phyloP scores from a whole-genome alignment of 257 asterid species.

The Linderniella brevidens region DNA sequence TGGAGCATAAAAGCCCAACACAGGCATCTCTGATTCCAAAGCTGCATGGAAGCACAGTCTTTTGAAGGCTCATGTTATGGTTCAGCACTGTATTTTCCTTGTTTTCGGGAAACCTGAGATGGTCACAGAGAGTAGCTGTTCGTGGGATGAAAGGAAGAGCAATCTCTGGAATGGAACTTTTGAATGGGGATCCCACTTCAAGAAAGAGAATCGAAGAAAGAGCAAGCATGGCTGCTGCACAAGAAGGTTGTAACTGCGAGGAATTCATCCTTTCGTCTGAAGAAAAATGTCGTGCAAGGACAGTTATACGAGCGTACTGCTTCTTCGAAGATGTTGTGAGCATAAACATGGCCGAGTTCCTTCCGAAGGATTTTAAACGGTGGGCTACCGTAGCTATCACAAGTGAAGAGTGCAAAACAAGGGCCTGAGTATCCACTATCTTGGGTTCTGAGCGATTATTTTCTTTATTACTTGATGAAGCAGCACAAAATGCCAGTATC shows the following conservation, averaged over 20 bases:
- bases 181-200: constrained; percentile 52
- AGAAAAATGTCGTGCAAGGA: constrained; percentile 75
- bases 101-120: constrained; percentile 43
- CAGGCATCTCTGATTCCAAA: constrained; percentile 88
- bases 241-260: constrained; percentile 45
- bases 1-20: constrained; percentile 71
- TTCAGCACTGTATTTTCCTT: constrained; percentile 24
- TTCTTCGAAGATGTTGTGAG: constrained; percentile 83
- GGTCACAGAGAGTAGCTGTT: constrained; percentile 79
- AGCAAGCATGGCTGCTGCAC: constrained; percentile 93
- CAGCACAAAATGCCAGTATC: constrained; percentile 46
- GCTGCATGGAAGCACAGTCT: constrained; percentile 65
- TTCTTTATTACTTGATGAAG: constrained; percentile 67
- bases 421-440: constrained; percentile 33
- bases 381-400: constrained; percentile 65
- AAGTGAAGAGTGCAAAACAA: constrained; percentile 72
- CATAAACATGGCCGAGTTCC: constrained; percentile 72
- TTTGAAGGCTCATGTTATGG: constrained; percentile 15
- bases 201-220: constrained; percentile 80
- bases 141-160: constrained; percentile 94
- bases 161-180: constrained; percentile 56
- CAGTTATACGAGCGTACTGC: constrained; percentile 63
- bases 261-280: constrained; percentile 62
- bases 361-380: constrained; percentile 66
- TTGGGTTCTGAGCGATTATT: constrained; percentile 36